Evolutionary conservation across 1,139 yeast species (phyloP).

Genomic region (Suhomyces yuchorum): DNA sequence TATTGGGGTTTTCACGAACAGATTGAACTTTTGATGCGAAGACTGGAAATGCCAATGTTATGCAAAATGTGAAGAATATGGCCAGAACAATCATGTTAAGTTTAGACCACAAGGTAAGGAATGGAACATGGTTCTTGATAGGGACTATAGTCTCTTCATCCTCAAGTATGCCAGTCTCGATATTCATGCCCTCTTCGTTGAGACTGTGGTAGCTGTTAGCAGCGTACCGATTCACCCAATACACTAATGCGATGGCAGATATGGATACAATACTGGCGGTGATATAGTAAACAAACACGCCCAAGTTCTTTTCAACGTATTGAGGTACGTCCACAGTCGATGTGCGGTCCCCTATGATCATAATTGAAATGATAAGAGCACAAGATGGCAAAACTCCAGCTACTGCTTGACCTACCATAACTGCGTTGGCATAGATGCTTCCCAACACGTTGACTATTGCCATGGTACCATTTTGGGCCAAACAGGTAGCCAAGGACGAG

Average conservation of each 20-base stretch:
- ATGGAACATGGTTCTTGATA: constrained; percentile 42
- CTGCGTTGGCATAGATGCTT: constrained; percentile 77
- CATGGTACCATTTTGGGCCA: constrained; percentile 88
- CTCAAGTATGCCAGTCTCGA: constrained; percentile 1
- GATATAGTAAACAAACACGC: constrained; percentile 66
- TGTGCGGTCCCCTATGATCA: constrained; percentile 42
- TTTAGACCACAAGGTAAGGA: constrained; percentile 55
- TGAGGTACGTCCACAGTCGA: constrained; percentile 11
- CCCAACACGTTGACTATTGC: constrained; percentile 84
- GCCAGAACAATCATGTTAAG: constrained; percentile 65
- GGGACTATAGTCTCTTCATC: background rate
- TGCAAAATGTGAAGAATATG: constrained; percentile 72
- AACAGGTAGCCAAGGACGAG: constrained; percentile 66
- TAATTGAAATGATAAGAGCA: constrained; percentile 63
- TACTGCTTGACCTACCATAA: constrained; percentile 92
- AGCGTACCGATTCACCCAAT: constrained; percentile 31
- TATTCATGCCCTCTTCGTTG: constrained; percentile 4
- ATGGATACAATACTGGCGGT: constrained; percentile 67
- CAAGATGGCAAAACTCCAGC: constrained; percentile 90
- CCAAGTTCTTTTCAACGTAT: constrained; percentile 42
- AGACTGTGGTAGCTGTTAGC: constrained; percentile 22
- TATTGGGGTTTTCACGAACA: constrained; percentile 36
- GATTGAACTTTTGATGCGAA: constrained; percentile 77
- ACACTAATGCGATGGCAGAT: constrained; percentile 45
- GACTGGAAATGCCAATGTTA: constrained; percentile 83